Conservation (phyloP, 768 basidiomycete genomes). For the Amanita phalloides region DNA sequence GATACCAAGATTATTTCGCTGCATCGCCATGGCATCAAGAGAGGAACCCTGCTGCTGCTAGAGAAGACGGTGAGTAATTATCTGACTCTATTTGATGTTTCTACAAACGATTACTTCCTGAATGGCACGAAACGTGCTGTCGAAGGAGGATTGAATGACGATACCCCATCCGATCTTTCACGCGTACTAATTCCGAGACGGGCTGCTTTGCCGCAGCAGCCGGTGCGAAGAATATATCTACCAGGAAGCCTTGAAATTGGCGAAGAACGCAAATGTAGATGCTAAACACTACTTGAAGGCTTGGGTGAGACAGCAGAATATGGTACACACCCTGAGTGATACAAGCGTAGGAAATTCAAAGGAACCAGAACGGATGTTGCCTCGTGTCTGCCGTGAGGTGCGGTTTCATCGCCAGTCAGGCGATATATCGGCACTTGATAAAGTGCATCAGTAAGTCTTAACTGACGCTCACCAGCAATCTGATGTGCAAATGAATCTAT, state of each 20-base stretch:
- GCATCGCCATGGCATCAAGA: slow-evolving; percentile 3
- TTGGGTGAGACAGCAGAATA: slow-evolving; percentile 60
- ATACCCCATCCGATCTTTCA: slow-evolving; percentile 11
- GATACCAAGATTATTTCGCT: not conserved
- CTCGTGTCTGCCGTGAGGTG: slow-evolving; percentile 1
- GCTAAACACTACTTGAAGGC: slow-evolving; percentile 79
- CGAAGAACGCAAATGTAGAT: slow-evolving; percentile 35
- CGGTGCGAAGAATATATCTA: slow-evolving; percentile 48
- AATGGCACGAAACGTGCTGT: slow-evolving; percentile 80
- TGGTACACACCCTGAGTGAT: slow-evolving; percentile 1
- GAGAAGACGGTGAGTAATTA: no score
- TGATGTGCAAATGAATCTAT: not conserved
- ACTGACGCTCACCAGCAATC: not conserved
- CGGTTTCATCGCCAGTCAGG: not conserved
- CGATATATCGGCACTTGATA: not conserved
- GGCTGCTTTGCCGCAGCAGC: slow-evolving; percentile 64
- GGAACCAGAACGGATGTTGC: not conserved
- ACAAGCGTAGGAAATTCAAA: no score
- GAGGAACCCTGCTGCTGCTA: slow-evolving; percentile 11
- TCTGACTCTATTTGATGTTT: no score
- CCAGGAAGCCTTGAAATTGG: slow-evolving; percentile 49
- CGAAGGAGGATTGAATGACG: slow-evolving; percentile 70
- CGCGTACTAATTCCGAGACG: slow-evolving; percentile 17
- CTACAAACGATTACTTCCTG: slow-evolving; percentile 33
- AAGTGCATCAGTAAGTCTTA: not conserved